Percentiles rank a stretch among this genome's conserved stretches.
Conservation (phyloP, 192 early-diverging fungal genomes). For the Phycomyces blakesleeanus region DNA sequence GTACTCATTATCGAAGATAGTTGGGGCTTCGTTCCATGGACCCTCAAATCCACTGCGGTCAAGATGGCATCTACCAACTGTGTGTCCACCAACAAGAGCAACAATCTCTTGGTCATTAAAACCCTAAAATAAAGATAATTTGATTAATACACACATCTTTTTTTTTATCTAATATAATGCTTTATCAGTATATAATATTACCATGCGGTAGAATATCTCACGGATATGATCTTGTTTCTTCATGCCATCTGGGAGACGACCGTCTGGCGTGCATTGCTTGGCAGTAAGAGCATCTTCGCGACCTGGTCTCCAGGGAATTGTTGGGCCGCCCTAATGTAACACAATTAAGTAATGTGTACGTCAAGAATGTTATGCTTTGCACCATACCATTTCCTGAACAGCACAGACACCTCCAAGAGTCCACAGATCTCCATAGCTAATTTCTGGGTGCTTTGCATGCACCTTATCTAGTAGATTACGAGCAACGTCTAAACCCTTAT, state of each 20-base stretch:
- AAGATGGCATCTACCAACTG: constrained; percentile 73
- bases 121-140: constrained; percentile 27
- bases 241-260: constrained; percentile 73
- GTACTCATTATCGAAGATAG: constrained; percentile 85
- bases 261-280: constrained; percentile 59
- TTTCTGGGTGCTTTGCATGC: constrained; percentile 75
- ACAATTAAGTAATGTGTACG: no score
- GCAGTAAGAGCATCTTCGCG: constrained; percentile 47
- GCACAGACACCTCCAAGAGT: constrained; percentile 71
- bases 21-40: constrained; percentile 89
- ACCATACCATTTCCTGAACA: constrained; percentile 58
- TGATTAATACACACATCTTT: not conserved
- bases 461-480: constrained; percentile 70
- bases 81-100: constrained; percentile 66
- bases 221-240: constrained; percentile 67
- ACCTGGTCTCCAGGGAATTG: constrained; percentile 69
- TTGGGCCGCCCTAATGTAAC: constrained; percentile 59
- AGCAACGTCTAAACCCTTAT: constrained; percentile 71
- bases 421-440: constrained; percentile 85
- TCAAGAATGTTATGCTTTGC: not conserved
- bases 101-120: constrained; percentile 81
- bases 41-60: constrained; percentile 75
- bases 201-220: constrained; percentile 79
- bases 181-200: not conserved
- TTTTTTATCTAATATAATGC: no score